Evolutionary conservation across 352 stramenopile species (phyloP), one percentile per base, ranked within the genome.

Genomic region (Nothophytophthora sp.): DNA sequence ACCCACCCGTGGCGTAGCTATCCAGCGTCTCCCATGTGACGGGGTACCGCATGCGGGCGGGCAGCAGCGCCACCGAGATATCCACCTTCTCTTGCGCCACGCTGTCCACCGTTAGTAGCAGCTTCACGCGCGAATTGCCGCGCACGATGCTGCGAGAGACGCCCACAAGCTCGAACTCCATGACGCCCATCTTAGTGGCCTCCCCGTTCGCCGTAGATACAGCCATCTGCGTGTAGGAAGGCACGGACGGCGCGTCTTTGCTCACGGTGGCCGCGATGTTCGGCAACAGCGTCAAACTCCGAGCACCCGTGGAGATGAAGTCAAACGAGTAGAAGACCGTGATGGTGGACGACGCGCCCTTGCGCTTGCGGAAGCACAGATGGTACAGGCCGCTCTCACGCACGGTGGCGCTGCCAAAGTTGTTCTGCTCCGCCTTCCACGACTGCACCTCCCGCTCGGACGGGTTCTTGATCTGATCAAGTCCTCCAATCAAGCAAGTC

Each of bases 241-340:
- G 70, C 28, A 75, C 60, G 5, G 69, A 67, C 0, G 77, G 67
- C 22, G 63, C 57, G 22, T 63, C 49, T 41, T 81, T 73, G 51
- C 72, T 67, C 23, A 91, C 48, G 3, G 83, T 91, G 1, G 62
- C 79, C 7, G 76, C 76, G n/a, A 88, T 52, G 50, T 80, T 79
- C 7, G 83, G 81, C 39, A 81, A 70, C 12, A 90, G 39, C 37
- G 74, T 61, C 36, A 92, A 67, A 55, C 69, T 81, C 27, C 54
- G 50, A 27, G 18, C 25, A 28, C 67, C 81, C 5, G 74, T 85
- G 15, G 74, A 86, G 63, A 92, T 84, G 35, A 92, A 87, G 63
- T 92, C 81, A 44, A 92, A 92, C 25, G 78, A 83, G 62, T 93
- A 90, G 56, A 87, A 90, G 40, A 91, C 74, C 13, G 55, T 70